Percentiles rank a stretch among this genome's conserved stretches.
phyloP scores from a whole-genome alignment of 2,329 filamentous ascomycete species.

The Hypoxylon rubiginosum region DNA sequence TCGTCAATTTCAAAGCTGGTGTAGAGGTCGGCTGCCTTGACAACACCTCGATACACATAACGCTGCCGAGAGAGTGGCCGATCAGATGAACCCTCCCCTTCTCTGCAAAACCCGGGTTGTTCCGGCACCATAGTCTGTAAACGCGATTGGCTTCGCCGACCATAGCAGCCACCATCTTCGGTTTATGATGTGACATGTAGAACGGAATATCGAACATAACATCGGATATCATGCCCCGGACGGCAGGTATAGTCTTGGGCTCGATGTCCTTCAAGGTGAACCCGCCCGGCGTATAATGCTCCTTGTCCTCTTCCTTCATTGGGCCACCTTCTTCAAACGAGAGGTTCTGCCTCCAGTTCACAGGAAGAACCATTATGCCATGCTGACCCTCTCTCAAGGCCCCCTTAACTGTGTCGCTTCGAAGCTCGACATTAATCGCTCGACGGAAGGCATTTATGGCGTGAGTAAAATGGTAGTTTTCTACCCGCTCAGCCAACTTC shows the following conservation, averaged over 20 bases:
- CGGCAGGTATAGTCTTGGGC: slow-evolving; percentile 87
- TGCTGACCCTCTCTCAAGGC: slow-evolving; percentile 83
- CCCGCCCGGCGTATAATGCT: slow-evolving; percentile 69
- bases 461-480: slow-evolving; percentile 97
- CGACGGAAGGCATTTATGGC: slow-evolving; percentile 92
- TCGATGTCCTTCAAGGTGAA: slow-evolving; percentile 88
- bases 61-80: slow-evolving; percentile 92
- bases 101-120: slow-evolving; percentile 88
- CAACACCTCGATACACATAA: slow-evolving; percentile 93
- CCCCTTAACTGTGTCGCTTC: slow-evolving; percentile 78
- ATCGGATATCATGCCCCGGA: slow-evolving; percentile 94
- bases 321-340: slow-evolving; percentile 85
- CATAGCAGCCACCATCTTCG: slow-evolving; percentile 92
- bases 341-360: slow-evolving; percentile 93
- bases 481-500: slow-evolving; percentile 92
- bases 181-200: slow-evolving; percentile 96
- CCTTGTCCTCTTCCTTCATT: slow-evolving; percentile 67
- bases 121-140: slow-evolving; percentile 94
- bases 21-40: slow-evolving; percentile 86
- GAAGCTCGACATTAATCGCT: slow-evolving; percentile 86
- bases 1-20: slow-evolving; percentile 63
- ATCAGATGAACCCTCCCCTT: slow-evolving; percentile 90
- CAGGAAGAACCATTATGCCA: slow-evolving; percentile 91
- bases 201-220: slow-evolving; percentile 99
- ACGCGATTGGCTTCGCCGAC: slow-evolving; percentile 93